These are phyloP conservation scores for Alternaria hordeiaustralica DNA, from an alignment of 2,329 filamentous ascomycete genomes.

Conservation along the genomic window DNA sequence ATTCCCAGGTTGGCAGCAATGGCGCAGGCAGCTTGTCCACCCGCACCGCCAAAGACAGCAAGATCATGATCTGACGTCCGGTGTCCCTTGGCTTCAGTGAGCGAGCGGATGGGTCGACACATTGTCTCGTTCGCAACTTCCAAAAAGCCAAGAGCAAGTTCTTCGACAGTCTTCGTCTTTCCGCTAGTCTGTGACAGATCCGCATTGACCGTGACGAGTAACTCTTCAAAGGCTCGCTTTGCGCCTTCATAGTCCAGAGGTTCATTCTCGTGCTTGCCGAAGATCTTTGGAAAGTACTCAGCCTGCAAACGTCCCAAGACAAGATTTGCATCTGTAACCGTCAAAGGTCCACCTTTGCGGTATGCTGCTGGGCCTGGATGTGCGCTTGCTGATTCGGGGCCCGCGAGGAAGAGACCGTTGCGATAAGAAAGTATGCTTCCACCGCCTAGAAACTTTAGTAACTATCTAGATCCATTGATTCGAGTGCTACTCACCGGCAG, in stretches of 20 bases:
- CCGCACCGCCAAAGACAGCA: constrained; percentile 41
- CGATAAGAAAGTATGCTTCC: constrained; percentile 50
- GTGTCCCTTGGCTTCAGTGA: constrained; percentile 38
- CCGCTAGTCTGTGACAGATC: constrained; percentile 32
- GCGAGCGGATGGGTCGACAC: constrained; percentile 35
- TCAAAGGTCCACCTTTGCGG: constrained; percentile 44
- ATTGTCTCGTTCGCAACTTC: constrained; percentile 41
- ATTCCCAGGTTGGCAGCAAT: constrained; percentile 56
- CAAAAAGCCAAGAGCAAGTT: not conserved
- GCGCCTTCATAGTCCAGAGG: constrained; percentile 53
- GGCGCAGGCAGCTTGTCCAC: constrained; percentile 55
- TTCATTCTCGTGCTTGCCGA: constrained; percentile 40
- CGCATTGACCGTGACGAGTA: constrained; percentile 53
- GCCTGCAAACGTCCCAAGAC: constrained; percentile 41
- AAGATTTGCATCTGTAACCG: constrained; percentile 46
- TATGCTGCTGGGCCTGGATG: constrained; percentile 46
- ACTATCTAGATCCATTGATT: constrained; percentile 13
- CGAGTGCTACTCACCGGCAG: constrained; percentile 35
- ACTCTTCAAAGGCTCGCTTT: constrained; percentile 50
- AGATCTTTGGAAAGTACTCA: constrained; percentile 43
- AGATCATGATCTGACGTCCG: constrained; percentile 30
- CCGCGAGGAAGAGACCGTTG: constrained; percentile 33
- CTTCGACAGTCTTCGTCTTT: constrained; percentile 30
- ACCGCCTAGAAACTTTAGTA: constrained; percentile 39
- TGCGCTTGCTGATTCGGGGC: constrained; percentile 43